phyloP scores from a whole-genome alignment of 306 rosid species.

The Trifolium subterraneum region DNA sequence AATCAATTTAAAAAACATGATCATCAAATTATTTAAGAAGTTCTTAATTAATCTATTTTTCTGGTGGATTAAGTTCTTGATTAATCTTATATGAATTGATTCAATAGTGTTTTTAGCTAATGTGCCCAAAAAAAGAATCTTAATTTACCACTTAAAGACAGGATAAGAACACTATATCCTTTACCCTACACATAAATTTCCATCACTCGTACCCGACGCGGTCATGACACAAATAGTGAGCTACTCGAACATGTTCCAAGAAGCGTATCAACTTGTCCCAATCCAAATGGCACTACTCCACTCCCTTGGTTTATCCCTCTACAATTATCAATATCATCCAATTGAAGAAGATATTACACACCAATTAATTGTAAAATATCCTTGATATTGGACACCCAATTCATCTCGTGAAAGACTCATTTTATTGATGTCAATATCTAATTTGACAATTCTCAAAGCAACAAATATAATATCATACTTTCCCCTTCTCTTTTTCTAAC shows the following conservation, averaged over 20 bases:
- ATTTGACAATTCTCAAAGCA: slow-evolving; percentile 35
- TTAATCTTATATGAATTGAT: too few relatives aligned
- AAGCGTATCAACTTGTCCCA: background rate
- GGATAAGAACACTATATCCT: background rate
- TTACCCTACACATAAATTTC: background rate
- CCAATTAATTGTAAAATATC: background rate
- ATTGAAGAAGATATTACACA: background rate
- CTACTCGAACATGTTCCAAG: background rate
- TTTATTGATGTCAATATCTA: background rate
- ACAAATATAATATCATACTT: too few relatives aligned
- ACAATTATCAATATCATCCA: background rate
- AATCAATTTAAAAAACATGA: too few relatives aligned
- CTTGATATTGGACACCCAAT: slow-evolving; percentile 2
- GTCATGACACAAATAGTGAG: background rate
- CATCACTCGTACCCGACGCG: background rate
- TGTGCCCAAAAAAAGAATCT: background rate
- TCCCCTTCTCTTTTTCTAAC: too few relatives aligned
- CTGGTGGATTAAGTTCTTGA: too few relatives aligned
- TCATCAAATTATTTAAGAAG: too few relatives aligned
- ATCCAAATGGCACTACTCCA: background rate
- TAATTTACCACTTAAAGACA: too few relatives aligned
- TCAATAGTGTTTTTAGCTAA: too few relatives aligned
- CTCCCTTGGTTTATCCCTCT: background rate
- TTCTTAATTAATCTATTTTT: too few relatives aligned
- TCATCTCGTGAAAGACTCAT: slow-evolving; percentile 26